phyloP scores from a whole-genome alignment of 2,329 filamentous ascomycete species.

The Beauveria scarabaeidicola region DNA sequence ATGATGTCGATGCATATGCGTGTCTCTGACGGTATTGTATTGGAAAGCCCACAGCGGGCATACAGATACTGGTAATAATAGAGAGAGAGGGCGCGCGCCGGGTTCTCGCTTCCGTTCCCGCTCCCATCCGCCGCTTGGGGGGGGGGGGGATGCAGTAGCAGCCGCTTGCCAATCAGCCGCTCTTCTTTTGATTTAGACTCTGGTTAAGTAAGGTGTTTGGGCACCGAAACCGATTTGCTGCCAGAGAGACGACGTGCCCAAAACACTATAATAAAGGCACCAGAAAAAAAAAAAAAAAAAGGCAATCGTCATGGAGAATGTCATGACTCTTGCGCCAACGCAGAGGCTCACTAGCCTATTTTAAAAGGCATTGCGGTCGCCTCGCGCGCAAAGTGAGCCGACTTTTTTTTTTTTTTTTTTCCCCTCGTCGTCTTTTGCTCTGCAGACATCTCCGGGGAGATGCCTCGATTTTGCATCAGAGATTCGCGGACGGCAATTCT shows the following conservation, averaged over 20 bases:
- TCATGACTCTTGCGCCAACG: neutral
- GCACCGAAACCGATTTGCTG: too few relatives aligned
- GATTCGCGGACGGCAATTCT: neutral
- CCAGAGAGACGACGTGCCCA: neutral
- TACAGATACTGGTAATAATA: neutral
- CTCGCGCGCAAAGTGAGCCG: neutral
- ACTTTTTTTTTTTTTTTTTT: neutral
- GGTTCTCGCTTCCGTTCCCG: neutral
- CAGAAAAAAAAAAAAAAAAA: neutral
- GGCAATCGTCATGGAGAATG: neutral
- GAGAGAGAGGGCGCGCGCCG: neutral
- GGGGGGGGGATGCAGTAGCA: too few relatives aligned
- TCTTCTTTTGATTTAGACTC: neutral
- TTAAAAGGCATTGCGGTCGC: neutral
- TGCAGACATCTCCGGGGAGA: conserved; percentile 1
- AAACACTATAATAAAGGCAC: too few relatives aligned
- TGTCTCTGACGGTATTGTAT: neutral
- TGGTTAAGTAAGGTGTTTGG: too few relatives aligned
- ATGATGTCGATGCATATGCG: neutral
- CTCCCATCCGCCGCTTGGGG: neutral
- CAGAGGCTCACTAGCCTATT: neutral
- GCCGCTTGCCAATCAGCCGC: neutral
- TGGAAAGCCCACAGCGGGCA: neutral
- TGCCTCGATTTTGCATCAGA: neutral
- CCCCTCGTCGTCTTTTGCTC: neutral